phyloP scores from a whole-genome alignment of 176 grass and related monocot genomes.

The Eragrostis nindensis region DNA sequence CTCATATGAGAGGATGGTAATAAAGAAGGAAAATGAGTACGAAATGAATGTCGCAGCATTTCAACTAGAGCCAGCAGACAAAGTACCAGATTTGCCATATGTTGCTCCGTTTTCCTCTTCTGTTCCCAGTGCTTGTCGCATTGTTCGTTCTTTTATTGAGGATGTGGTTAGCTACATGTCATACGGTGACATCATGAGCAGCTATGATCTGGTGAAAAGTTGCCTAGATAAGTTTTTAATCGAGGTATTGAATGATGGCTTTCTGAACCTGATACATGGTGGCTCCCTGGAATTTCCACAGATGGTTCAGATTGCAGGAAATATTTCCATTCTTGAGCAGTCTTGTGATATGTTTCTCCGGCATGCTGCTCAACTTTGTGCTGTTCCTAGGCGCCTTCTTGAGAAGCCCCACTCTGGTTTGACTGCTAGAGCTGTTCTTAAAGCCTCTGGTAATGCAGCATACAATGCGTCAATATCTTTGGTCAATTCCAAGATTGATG shows the following conservation, averaged over 20 bases:
- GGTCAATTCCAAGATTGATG: conserved; percentile 77
- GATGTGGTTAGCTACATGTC: conserved; percentile 81
- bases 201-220: conserved; percentile 71
- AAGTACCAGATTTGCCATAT: conserved; percentile 72
- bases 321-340: conserved; percentile 70
- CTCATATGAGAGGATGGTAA: conserved; percentile 57
- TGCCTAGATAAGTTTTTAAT: conserved; percentile 89
- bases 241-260: conserved; percentile 73
- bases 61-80: conserved; percentile 57
- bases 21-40: conserved; percentile 80
- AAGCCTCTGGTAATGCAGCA: conserved; percentile 72
- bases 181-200: conserved; percentile 55
- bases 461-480: conserved; percentile 61
- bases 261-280: conserved; percentile 75
- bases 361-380: conserved; percentile 74
- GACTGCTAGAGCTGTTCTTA: conserved; percentile 74
- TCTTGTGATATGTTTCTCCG: conserved; percentile 86
- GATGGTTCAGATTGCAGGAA: conserved; percentile 84
- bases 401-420: conserved; percentile 78
- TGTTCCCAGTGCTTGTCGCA: conserved; percentile 69
- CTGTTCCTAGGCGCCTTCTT: conserved; percentile 63
- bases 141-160: conserved; percentile 80
- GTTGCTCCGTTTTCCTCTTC: conserved; percentile 77
- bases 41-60: conserved; percentile 67
- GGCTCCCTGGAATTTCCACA: conserved; percentile 54